These are phyloP conservation scores for Lactarius tabidus DNA, from an alignment of 768 basidiomycete genomes.

Conservation along the genomic window DNA sequence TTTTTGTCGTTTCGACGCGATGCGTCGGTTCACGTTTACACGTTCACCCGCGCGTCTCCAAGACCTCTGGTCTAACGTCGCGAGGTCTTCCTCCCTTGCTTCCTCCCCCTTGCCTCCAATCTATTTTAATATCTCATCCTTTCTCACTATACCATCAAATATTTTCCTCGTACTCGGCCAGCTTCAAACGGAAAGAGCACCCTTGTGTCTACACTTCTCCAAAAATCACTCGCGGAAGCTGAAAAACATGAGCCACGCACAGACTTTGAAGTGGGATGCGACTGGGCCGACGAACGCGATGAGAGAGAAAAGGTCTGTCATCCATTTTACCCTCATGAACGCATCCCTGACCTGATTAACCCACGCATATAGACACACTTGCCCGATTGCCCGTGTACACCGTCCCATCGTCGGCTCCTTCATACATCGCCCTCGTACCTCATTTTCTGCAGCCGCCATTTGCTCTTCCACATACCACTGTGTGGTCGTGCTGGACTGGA, in stretches of 20 bases:
- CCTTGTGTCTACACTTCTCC: slow-evolving; percentile 64
- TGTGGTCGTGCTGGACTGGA: slow-evolving; percentile 95
- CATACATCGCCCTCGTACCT: slow-evolving; percentile 69
- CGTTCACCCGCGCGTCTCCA: no score
- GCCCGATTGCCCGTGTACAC: slow-evolving; percentile 88
- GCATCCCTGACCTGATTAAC: slow-evolving; percentile 11
- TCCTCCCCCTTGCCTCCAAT: no score
- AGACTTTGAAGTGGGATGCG: slow-evolving; percentile 89
- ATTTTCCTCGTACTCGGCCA: slow-evolving; percentile 83
- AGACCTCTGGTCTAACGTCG: slow-evolving; percentile 74
- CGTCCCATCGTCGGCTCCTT: slow-evolving; percentile 70
- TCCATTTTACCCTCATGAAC: background rate
- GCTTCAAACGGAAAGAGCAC: slow-evolving; percentile 76
- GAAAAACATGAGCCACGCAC: slow-evolving; percentile 53
- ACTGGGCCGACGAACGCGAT: slow-evolving; percentile 86
- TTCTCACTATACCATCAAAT: slow-evolving; percentile 77
- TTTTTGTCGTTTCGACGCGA: no score
- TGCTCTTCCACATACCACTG: slow-evolving; percentile 63
- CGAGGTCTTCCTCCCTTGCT: no score
- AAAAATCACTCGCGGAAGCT: slow-evolving; percentile 56
- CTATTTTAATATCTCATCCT: slow-evolving; percentile 83
- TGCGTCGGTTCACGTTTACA: no score
- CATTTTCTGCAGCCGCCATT: slow-evolving; percentile 72
- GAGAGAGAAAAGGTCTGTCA: no score
- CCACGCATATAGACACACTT: slow-evolving; percentile 63